Conservation (phyloP, 116 monocot genomes). For the Iris pallida region DNA sequence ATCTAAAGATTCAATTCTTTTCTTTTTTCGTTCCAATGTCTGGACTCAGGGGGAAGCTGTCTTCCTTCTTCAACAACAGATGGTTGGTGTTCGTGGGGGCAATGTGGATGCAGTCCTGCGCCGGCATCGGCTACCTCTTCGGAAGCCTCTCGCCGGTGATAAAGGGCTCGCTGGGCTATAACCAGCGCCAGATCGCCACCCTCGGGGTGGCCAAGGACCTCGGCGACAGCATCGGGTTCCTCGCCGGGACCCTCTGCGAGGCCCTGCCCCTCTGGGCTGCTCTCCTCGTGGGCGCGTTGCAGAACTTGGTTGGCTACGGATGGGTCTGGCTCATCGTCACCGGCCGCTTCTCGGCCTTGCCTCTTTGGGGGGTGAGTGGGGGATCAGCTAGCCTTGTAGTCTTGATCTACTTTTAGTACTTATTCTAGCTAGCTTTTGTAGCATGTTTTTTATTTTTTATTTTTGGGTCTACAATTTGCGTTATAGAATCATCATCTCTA, state of each 20-base stretch:
- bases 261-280: conserved; percentile 66
- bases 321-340: conserved; percentile 76
- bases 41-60: neutral
- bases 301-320: conserved; percentile 75
- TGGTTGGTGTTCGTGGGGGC: conserved; percentile 83
- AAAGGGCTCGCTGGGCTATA: conserved; percentile 61
- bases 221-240: conserved; percentile 72
- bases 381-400: no score
- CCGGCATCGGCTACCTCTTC: conserved; percentile 78
- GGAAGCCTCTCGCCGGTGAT: conserved; percentile 77
- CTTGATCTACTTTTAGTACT: no score
- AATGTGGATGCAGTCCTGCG: conserved; percentile 75
- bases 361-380: conserved; percentile 79
- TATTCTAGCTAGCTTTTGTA: no score
- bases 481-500: no score
- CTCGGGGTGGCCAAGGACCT: conserved; percentile 80
- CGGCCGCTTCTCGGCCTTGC: conserved; percentile 29
- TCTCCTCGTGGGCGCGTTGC: conserved; percentile 60
- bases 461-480: no score
- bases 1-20: no score
- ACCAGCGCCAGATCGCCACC: conserved; percentile 67
- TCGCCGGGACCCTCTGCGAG: conserved; percentile 67
- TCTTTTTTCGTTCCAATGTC: neutral
- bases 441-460: no score
- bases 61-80: conserved; percentile 55